Conservation (phyloP, 805 yeast genomes). For the Sungouiella blattae region DNA sequence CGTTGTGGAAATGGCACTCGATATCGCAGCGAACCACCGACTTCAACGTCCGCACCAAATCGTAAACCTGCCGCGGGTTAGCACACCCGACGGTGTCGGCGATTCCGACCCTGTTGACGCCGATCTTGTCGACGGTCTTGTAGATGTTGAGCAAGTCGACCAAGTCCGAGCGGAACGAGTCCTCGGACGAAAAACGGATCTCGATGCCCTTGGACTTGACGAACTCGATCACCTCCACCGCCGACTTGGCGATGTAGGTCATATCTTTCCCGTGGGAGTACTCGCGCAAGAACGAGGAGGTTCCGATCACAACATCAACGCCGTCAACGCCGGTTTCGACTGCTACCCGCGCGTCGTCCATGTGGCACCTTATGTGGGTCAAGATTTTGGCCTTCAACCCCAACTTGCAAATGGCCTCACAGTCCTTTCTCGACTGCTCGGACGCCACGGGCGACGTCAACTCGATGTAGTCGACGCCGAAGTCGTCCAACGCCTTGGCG, state of each 20-base stretch:
- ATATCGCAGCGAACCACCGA: slow-evolving; percentile 94
- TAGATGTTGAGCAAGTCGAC: slow-evolving; percentile 93
- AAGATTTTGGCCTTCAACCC: slow-evolving; percentile 94
- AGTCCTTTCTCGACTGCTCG: slow-evolving; percentile 87
- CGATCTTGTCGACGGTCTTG: slow-evolving; percentile 94
- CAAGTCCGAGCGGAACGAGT: slow-evolving; percentile 93
- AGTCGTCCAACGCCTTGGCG: slow-evolving; percentile 94
- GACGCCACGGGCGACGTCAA: slow-evolving; percentile 97
- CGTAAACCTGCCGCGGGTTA: slow-evolving; percentile 98
- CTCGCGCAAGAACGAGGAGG: slow-evolving; percentile 91
- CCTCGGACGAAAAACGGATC: slow-evolving; percentile 95
- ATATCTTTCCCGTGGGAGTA: slow-evolving; percentile 98
- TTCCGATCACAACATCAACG: slow-evolving; percentile 97
- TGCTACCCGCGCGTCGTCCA: slow-evolving; percentile 97
- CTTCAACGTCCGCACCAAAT: slow-evolving; percentile 87
- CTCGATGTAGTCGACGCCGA: slow-evolving; percentile 97
- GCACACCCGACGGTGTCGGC: slow-evolving; percentile 99
- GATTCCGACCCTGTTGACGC: slow-evolving; percentile 98
- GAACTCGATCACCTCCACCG: slow-evolving; percentile 94
- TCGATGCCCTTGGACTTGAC: slow-evolving; percentile 96
- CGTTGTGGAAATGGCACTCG: slow-evolving; percentile 98
- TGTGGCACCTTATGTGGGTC: slow-evolving; percentile 96
- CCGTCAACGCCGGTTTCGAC: slow-evolving; percentile 99
- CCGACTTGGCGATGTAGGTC: slow-evolving; percentile 94
- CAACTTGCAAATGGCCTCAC: slow-evolving; percentile 97